Base-by-base conservation (phyloP, 495 filamentous ascomycete genomes). In the Sabuloglossum arenarium region DNA sequence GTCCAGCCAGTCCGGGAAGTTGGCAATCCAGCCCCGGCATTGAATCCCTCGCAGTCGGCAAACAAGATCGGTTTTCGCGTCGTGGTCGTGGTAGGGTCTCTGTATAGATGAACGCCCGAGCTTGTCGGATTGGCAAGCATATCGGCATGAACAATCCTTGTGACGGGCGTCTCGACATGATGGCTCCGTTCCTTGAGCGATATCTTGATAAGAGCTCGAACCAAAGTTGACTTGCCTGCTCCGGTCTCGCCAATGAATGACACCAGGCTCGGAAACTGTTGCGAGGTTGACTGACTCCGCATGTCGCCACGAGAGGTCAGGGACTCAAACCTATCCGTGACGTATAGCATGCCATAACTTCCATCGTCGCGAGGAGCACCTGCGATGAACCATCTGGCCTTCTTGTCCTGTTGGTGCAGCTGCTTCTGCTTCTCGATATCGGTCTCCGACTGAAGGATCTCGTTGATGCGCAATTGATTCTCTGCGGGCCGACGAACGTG, bases 171-270 rank as follows among this genome's bases (percentile, higher is more conserved):
- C 34, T 39, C 34, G 34, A 16, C 34, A 16, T 8, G 34, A 5
- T 39, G 34, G 34, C 34, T 39, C 14, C 34, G 34, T 12, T 39
- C 34, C 34, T 16, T 8, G 34, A 16, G 34, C 34, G 34, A 39
- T 12, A 39, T 39, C 34, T 39, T 39, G 6, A 39, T 39, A 5
- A 39, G 34, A 3, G 34, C 34, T 39, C 34, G 34, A 53, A 39
- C 51, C 25, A 56, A 49, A 16, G 55, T 56, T 0, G 55, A 56
- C 29, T 56, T 56, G 27, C 55, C 55, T 1, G 55, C 42, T 0
- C 55, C 55, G 8, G 34, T 49, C 14, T 56, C 55, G 11, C 55
- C 55, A 37, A 56, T 46, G 25, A 56, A 56, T 21, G 55, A 56
- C 11, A 56, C 55, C 1, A 56, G 23, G 23, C 55, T 56, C 6